phyloP scores from a whole-genome alignment of 257 asterid genomes.

The Voacanga thouarsii region DNA sequence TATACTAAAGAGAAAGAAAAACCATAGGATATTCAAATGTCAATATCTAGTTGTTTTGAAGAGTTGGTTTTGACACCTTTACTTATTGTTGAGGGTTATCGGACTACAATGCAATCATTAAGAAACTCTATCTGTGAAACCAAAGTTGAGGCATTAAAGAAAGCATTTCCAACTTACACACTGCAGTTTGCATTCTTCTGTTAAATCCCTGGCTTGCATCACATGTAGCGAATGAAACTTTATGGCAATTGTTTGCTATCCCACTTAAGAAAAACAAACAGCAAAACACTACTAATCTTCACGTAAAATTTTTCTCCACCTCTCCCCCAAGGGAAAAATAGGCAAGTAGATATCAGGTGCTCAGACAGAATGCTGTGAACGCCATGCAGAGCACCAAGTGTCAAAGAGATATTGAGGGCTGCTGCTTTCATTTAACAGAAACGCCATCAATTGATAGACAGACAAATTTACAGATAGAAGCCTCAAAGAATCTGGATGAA shows the following conservation, averaged over 20 bases:
- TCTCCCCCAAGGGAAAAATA: too few relatives aligned
- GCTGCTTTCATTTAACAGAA: too few relatives aligned
- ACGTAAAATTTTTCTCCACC: too few relatives aligned
- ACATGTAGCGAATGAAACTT: neutral
- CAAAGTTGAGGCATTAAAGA: neutral
- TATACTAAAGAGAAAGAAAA: neutral
- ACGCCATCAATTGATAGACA: too few relatives aligned
- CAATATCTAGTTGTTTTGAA: neutral
- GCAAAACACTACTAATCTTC: neutral
- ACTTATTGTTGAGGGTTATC: neutral
- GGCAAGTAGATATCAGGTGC: too few relatives aligned
- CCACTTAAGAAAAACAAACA: too few relatives aligned
- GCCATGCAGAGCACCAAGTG: too few relatives aligned
- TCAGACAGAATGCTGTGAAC: too few relatives aligned
- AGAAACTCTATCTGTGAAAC: slow-evolving; percentile 2
- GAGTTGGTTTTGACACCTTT: neutral
- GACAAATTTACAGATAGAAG: too few relatives aligned
- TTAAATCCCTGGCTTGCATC: neutral
- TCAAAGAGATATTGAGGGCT: too few relatives aligned
- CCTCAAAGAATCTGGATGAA: too few relatives aligned
- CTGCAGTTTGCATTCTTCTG: neutral
- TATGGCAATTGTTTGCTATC: neutral
- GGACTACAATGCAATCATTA: neutral
- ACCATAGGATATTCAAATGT: neutral
- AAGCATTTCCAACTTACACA: neutral